These are phyloP conservation scores for Metschnikowia lachancei DNA, from an alignment of 805 yeast species.

Conservation along the genomic window DNA sequence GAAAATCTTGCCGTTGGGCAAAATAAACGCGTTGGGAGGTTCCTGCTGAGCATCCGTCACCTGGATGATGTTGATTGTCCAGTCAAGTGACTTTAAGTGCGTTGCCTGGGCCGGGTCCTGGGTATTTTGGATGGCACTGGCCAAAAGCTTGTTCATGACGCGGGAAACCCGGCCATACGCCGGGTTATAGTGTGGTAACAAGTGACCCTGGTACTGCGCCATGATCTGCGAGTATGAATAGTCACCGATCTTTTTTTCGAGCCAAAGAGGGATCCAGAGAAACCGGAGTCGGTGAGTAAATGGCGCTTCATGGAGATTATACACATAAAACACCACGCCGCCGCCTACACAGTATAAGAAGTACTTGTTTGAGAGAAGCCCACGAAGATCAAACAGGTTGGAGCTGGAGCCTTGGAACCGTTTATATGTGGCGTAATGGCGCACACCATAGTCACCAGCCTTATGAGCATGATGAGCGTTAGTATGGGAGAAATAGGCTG, in stretches of 20 bases:
- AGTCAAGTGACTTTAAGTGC: slow-evolving; percentile 46
- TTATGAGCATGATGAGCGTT: neutral
- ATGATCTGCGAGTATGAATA: slow-evolving; percentile 61
- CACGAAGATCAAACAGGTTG: slow-evolving; percentile 9
- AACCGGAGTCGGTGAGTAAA: slow-evolving; percentile 70
- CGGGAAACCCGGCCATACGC: slow-evolving; percentile 50
- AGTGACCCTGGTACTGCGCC: slow-evolving; percentile 46
- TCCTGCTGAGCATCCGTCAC: slow-evolving; percentile 56
- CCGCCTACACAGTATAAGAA: slow-evolving; percentile 33
- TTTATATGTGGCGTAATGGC: slow-evolving; percentile 20
- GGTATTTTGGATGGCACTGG: slow-evolving; percentile 45
- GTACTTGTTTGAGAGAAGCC: slow-evolving; percentile 25
- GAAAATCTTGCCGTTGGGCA: slow-evolving; percentile 95
- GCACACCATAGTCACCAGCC: no score
- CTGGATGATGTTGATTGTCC: slow-evolving; percentile 71
- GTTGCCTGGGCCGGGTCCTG: slow-evolving; percentile 33
- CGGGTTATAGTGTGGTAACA: slow-evolving; percentile 67
- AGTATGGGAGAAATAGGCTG: no score
- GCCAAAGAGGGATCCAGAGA: slow-evolving; percentile 64
- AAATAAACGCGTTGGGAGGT: slow-evolving; percentile 96
- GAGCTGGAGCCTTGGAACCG: slow-evolving; percentile 17
- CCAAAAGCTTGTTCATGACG: slow-evolving; percentile 64
- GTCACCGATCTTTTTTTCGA: slow-evolving; percentile 63
- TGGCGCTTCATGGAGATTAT: slow-evolving; percentile 73
- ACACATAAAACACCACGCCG: slow-evolving; percentile 21